Conservation (phyloP, 108 stramenopile species). For the Cyclotella choctawhatcheeana region DNA sequence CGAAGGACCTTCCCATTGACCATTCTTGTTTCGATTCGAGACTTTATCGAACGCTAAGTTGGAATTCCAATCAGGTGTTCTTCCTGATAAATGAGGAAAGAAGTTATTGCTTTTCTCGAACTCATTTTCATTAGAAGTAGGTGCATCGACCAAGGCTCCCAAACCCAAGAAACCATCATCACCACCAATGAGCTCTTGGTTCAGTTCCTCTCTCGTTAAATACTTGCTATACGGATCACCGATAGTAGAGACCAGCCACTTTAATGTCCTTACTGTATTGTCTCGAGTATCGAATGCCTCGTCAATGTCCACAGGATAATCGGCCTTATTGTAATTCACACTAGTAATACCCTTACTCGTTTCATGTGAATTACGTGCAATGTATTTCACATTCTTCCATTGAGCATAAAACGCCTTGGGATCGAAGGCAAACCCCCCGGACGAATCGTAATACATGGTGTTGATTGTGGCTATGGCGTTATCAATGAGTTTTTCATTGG, state of each 20-base stretch:
- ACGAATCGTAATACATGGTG: slow-evolving; percentile 83
- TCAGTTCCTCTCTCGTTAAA: slow-evolving; percentile 76
- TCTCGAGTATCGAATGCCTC: slow-evolving; percentile 57
- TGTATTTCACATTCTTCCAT: slow-evolving; percentile 59
- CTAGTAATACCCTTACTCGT: slow-evolving; percentile 2
- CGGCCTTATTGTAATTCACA: no score
- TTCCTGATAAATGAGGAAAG: background rate
- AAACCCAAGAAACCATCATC: slow-evolving; percentile 75
- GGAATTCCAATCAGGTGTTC: slow-evolving; percentile 12
- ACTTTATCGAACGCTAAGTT: slow-evolving; percentile 16
- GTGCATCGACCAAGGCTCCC: slow-evolving; percentile 70
- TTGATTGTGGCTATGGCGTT: slow-evolving; percentile 78
- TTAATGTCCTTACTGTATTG: slow-evolving; percentile 61
- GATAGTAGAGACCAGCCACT: slow-evolving; percentile 65
- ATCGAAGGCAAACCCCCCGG: slow-evolving; percentile 71
- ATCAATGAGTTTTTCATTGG: slow-evolving; percentile 77
- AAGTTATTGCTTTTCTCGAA: slow-evolving; percentile 5
- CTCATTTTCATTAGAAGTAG: slow-evolving; percentile 13
- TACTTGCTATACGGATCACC: slow-evolving; percentile 83
- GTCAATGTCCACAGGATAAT: slow-evolving; percentile 3
- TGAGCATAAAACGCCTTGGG: slow-evolving; percentile 60
- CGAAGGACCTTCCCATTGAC: slow-evolving; percentile 20
- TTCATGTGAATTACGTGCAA: slow-evolving; percentile 19
- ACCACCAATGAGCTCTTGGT: slow-evolving; percentile 52
- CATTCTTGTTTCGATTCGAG: slow-evolving; percentile 21